Evolutionary conservation across 2,329 filamentous ascomycete genomes (phyloP), one percentile per base, ranked within the genome.

Genomic region (Albifimbria verrucaria): DNA sequence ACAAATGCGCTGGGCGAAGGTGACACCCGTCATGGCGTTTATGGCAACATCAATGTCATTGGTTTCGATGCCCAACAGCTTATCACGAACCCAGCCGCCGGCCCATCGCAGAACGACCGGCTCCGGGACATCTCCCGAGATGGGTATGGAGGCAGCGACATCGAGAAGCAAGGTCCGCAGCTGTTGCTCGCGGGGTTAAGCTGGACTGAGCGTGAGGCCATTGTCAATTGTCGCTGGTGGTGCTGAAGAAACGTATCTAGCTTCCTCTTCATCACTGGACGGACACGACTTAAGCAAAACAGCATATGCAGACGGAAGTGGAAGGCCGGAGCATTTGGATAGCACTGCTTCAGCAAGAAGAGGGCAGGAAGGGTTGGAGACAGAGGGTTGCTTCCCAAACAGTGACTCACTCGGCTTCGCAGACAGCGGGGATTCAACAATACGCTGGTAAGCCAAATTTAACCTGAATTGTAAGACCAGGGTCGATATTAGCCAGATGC

Each of bases 41-140:
- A 95, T 90, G 50, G 89, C 89, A 7, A 90, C 86, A 67, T 95
- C 90, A 57, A 95, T 92, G 66, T 95, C 90, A 65, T 92, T 80
- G 64, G 87, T 91, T 54, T 78, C 78, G 12, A 85, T 78, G 20
- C 85, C 83, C 4, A 94, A 80, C 2, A 94, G 79, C 72, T 90
- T 92, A 74, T 95, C 90, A 41, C 90, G 86, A 11, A 94, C 90
- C 90, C 90, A 95, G 23, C 90, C 90, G 54, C 90, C 90, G 1
- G 90, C 90, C 81, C 89, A 93, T 48, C 90, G 86, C 45, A 94
- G 76, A 18, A 86, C 76, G 15, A 87, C 68, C 20, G 85, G 79
- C 58, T 85, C 77, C 15, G 72, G 65, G 10, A 82, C 65, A 49
- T 77, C 64, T 46, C 73, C 71, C 2, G 73, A 65, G 25, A 69